Base-by-base conservation (phyloP, 108 stramenopile genomes). In the Epipyxis sp. region DNA sequence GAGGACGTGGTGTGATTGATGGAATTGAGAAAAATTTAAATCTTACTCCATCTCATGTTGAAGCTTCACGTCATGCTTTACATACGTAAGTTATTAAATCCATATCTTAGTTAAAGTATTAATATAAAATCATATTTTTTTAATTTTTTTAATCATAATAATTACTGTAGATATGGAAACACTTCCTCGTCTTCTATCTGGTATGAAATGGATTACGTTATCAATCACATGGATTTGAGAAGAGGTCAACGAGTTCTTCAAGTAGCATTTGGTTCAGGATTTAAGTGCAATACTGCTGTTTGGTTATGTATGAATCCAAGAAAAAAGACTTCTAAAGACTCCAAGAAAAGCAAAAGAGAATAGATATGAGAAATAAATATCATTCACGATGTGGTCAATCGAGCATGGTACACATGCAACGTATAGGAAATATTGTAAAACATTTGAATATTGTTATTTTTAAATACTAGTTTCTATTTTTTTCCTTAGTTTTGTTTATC, bases 201-300 rank as follows among this genome's bases (percentile, higher is more conserved):
- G 97, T 98, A 98, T 79, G 97, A 98, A 82, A 82, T 98, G 80
- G 91, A 94, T 77, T 98, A 95, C 85, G 94, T 95, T 59, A 89
- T 90, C 79, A 89, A 94, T 50, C 69, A 77, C 39, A 77, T 67
- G 37, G 71, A 79, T 32, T 69, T 85, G 76, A 59, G 74, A 25
- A 74, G 82, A 59, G 83, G 84, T 3, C 88, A 92, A 42, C 94
- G 93, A 16, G 86, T 96, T 54, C 88, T 96, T 86, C 94, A 96
- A 84, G 92, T 98, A 27, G 97, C 97, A 0, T 98, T 98, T 86
- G 97, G 97, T 37, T 92, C 91, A 54, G 97, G 97, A 16, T 98
- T 98, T 90, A 98, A 98, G 87, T 96, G 95, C 89, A 98, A 95
- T 27, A 91, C 89, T 2, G 95, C 94, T 3, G 97, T 98, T 1